Evolutionary conservation across 257 asterid genomes (phyloP), one percentile per base, ranked within the genome.

Genomic region (Thymus mandschuricus): DNA sequence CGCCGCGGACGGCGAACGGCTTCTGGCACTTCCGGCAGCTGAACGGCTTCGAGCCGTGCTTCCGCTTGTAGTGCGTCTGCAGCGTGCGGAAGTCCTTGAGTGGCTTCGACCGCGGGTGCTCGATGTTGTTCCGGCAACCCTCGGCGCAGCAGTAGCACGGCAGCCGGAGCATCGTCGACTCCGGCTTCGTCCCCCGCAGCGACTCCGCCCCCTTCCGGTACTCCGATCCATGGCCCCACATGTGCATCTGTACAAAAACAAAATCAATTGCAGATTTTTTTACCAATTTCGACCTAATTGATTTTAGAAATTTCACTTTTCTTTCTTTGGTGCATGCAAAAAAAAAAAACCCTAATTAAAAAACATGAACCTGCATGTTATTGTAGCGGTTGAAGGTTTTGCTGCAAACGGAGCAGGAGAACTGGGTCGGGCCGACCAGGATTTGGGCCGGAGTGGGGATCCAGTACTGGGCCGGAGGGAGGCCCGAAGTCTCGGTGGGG

Each of bases 151-250:
- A 92, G 65, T 88, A 92, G 74, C 98, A 92, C 3, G 98, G 95
- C 6, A 92, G 63, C 63, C 95, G 80, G 7, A 84, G 81, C 55
- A 87, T 83, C 0, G 95, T 76, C 4, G 96, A 80, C 0, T 95
- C 81, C n/a, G 88, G 82, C 58, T 86, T 89, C 34, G 95, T 84
- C 45, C 96, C 97, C n/a, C 89, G 79, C 3, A 91, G 86, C 10
- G 96, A 91, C 9, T 91, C 97, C 27, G 95, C 91, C n/a, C 97
- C 97, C 75, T 86, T 91, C 69, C 97, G 68, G 81, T 89, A 91
- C 59, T 89, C 89, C 31, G 96, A 91, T 57, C 97, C 97, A 45
- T 89, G 97, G 60, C 97, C 97, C 97, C 97, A 89, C 97, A 91
- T 91, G 58, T 91, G 96, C 97, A 91, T 91, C 96, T 91, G 31